Evolutionary conservation across 495 filamentous ascomycete genomes (phyloP).

Genomic region (Parachaetomium inaequale): DNA sequence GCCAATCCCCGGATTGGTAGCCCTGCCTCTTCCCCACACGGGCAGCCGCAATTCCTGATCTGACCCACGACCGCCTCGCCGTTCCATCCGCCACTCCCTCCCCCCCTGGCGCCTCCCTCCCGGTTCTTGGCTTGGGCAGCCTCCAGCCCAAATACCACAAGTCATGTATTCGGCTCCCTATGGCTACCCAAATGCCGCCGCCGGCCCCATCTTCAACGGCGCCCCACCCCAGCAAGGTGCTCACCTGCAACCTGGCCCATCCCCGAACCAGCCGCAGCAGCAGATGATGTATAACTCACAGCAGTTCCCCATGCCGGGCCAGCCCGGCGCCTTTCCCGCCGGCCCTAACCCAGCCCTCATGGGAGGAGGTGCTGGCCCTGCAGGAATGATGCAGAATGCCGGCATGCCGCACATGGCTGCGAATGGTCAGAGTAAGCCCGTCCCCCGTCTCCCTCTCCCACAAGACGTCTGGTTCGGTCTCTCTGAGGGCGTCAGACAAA

Average conservation of each 20-base stretch:
- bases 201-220: constrained; percentile 45
- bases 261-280: constrained; percentile 41
- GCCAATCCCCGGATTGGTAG: constrained; percentile 25
- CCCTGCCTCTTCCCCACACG: constrained; percentile 31
- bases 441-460: constrained; percentile 13
- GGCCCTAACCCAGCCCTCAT: constrained; percentile 46
- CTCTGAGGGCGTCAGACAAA: no score
- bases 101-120: constrained; percentile 22
- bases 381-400: constrained; percentile 54
- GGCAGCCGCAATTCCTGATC: constrained; percentile 36
- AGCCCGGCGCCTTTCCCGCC: constrained; percentile 41
- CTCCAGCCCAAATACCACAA: constrained; percentile 23
- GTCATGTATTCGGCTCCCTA: constrained; percentile 51
- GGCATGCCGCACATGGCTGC: constrained; percentile 51
- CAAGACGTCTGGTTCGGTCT: neutral
- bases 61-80: constrained; percentile 30
- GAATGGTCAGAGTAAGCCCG: constrained; percentile 50
- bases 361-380: constrained; percentile 44
- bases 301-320: constrained; percentile 46
- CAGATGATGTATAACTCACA: constrained; percentile 48
- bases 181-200: constrained; percentile 48
- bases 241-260: constrained; percentile 46
- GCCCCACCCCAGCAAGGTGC: constrained; percentile 48
- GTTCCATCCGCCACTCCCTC: constrained; percentile 21
- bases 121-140: constrained; percentile 28